A percentile compares a stretch with the other conserved stretches of the same genome.
phyloP scores from a whole-genome alignment of 1,284 basidiomycete species.

The Malassezia obtusa region DNA sequence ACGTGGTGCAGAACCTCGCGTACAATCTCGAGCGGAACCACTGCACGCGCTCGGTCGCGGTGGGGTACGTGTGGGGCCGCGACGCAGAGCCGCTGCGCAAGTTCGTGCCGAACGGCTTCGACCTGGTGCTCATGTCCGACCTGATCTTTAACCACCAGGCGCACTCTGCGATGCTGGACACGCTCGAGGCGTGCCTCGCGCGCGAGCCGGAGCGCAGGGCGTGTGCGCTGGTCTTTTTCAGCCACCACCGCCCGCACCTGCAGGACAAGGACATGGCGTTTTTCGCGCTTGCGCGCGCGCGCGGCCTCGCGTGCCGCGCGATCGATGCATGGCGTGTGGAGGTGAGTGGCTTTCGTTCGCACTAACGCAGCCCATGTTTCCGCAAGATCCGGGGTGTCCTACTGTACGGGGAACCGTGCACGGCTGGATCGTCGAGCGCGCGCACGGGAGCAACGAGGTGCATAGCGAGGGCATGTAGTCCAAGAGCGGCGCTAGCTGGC shows the following conservation, averaged over 20 bases:
- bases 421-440: slow-evolving; percentile 15
- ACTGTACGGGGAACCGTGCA: slow-evolving; percentile 31
- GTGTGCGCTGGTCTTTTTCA: slow-evolving; percentile 76
- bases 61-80: slow-evolving; percentile 83
- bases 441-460: neutral
- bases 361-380: slow-evolving; percentile 28
- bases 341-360: neutral
- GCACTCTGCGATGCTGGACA: slow-evolving; percentile 71
- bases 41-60: slow-evolving; percentile 48
- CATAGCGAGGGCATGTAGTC: no score
- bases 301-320: slow-evolving; percentile 67
- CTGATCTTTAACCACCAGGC: slow-evolving; percentile 67
- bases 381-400: slow-evolving; percentile 33
- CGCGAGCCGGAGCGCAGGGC: slow-evolving; percentile 35
- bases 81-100: slow-evolving; percentile 56
- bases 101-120: slow-evolving; percentile 54
- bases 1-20: slow-evolving; percentile 67
- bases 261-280: slow-evolving; percentile 76
- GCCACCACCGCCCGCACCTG: slow-evolving; percentile 74
- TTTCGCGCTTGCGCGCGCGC: slow-evolving; percentile 59
- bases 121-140: slow-evolving; percentile 80
- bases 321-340: slow-evolving; percentile 56
- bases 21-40: slow-evolving; percentile 63
- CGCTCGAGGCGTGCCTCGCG: slow-evolving; percentile 56
- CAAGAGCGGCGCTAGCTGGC: no score